These are phyloP conservation scores for Talaromyces nanjingensis DNA, from an alignment of 495 filamentous ascomycete species.

Conservation along the genomic window DNA sequence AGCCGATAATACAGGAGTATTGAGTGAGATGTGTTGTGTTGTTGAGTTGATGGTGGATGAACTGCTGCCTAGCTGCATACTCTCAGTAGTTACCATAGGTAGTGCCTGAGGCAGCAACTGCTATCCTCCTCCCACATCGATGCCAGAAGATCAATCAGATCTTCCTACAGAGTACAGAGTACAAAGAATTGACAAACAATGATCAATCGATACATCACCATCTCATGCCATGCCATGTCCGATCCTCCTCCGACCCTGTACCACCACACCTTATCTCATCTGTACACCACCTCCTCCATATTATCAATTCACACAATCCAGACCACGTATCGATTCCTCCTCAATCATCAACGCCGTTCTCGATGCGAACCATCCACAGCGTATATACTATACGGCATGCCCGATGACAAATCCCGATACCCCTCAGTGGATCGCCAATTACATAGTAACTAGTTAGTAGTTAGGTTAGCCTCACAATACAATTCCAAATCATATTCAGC, in stretches of 20 bases:
- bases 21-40: not conserved
- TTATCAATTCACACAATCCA: too few species aligned
- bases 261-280: too few species aligned
- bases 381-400: too few species aligned
- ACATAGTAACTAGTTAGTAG: too few species aligned
- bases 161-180: not conserved
- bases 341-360: too few species aligned
- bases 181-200: not conserved
- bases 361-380: not conserved
- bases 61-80: not conserved
- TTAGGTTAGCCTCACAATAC: too few species aligned
- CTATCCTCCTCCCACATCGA: not conserved
- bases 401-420: not conserved
- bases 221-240: not conserved
- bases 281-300: too few species aligned
- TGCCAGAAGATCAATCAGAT: not conserved
- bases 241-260: not conserved
- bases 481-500: not conserved
- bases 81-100: too few species aligned
- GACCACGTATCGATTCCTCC: too few species aligned
- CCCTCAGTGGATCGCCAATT: not conserved
- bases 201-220: not conserved
- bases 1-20: too few species aligned
- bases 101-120: not conserved
- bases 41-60: not conserved